Base-by-base conservation (phyloP, 192 early-diverging fungal species). In the Geranomyces variabilis region DNA sequence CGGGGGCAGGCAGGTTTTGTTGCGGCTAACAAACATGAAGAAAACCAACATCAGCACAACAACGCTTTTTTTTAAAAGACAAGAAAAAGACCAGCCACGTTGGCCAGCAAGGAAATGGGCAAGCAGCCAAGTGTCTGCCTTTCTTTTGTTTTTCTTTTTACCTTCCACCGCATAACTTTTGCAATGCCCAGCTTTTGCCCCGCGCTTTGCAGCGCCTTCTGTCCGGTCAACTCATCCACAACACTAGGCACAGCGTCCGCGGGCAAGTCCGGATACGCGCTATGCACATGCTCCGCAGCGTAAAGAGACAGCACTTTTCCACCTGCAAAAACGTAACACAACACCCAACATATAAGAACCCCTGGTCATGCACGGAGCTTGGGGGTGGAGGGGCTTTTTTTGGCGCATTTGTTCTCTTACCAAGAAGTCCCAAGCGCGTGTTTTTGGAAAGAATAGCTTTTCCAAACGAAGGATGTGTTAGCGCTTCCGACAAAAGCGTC, bases 111-210 rank as follows among this genome's bases (percentile, higher is more conserved):
- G n/a, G n/a, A n/a, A n/a, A n/a, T n/a, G n/a, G n/a, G n/a, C n/a
- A n/a, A 41, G 36, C 36, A 41, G 36, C 36, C n/a, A n/a, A n/a
- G n/a, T n/a, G n/a, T n/a, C n/a, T n/a, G n/a, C n/a, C n/a, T n/a
- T n/a, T n/a, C n/a, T n/a, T n/a, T n/a, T n/a, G 9, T 19, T 57
- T 26, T 62, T 62, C 34, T 34, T 7, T 33, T 6, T 45, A 64
- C 63, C 63, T 64, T 41, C 41, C 33, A 41, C 41, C 63, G 33
- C 63, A 64, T 45, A 21, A 45, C 63, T 5, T 21, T 64, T 21
- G 63, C 7, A 10, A 64, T 46, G 21, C 63, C 63, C 34, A 64
- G 6, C 43, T 46, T 64, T 36, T n/a, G 17, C 63, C 41, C 63
- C 15, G 41, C n/a, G 17, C 4, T n/a, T 36, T 64, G 17, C 3